A percentile compares a stretch with the other conserved stretches of the same genome.
Conservation (phyloP, 805 yeast species). For the Spathaspora boniae region DNA sequence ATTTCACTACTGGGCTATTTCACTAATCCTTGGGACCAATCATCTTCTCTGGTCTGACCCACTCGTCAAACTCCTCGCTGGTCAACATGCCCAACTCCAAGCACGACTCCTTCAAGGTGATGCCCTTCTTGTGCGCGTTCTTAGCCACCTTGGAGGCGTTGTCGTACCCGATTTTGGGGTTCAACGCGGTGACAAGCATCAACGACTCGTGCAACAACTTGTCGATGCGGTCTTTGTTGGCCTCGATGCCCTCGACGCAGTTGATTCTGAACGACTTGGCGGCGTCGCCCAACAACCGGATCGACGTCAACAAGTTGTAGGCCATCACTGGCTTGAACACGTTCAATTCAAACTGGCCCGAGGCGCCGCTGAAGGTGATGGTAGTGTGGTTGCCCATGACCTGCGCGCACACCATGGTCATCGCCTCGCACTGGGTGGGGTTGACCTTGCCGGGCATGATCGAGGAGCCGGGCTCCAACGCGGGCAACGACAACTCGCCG, state of each 20-base stretch:
- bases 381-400: constrained; percentile 39
- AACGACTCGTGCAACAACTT: constrained; percentile 36
- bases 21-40: constrained; percentile 30
- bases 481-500: constrained; percentile 38
- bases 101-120: constrained; percentile 35
- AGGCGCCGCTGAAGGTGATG: constrained; percentile 37
- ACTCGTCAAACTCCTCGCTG: constrained; percentile 33
- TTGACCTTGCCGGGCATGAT: constrained; percentile 42
- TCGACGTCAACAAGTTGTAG: constrained; percentile 31
- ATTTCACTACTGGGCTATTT: no score
- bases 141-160: constrained; percentile 39
- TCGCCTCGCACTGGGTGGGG: constrained; percentile 39
- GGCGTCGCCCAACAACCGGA: constrained; percentile 34
- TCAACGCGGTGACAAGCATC: constrained; percentile 40
- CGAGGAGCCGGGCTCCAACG: constrained; percentile 40
- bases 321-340: constrained; percentile 41
- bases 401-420: constrained; percentile 39
- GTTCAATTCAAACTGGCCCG: constrained; percentile 39
- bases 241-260: constrained; percentile 37
- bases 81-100: constrained; percentile 34
- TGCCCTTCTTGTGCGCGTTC: constrained; percentile 39
- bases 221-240: constrained; percentile 34
- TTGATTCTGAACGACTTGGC: constrained; percentile 30
- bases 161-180: constrained; percentile 40
- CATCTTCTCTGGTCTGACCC: constrained; percentile 41